Conservation (phyloP, 2,329 filamentous ascomycete species). For the Trichoderma hamatum region DNA sequence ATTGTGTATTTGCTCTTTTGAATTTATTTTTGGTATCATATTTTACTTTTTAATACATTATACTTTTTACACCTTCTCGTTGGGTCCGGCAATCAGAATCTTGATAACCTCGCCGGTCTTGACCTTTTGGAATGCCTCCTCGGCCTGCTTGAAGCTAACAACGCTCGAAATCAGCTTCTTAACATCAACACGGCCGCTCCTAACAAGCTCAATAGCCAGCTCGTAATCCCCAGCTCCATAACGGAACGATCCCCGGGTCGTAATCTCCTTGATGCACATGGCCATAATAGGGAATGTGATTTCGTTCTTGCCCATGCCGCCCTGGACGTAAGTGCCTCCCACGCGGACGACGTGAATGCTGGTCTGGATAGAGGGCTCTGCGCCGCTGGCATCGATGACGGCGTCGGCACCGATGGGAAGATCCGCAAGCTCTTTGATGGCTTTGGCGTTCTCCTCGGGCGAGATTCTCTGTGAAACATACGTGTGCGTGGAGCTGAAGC, state of each 20-base stretch:
- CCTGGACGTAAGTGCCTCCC: slow-evolving; percentile 80
- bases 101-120: slow-evolving; percentile 80
- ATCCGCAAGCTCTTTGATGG: slow-evolving; percentile 64
- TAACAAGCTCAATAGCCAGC: slow-evolving; percentile 77
- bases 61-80: slow-evolving; percentile 43
- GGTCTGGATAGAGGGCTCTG: slow-evolving; percentile 76
- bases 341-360: slow-evolving; percentile 69
- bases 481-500: slow-evolving; percentile 72
- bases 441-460: slow-evolving; percentile 73
- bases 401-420: slow-evolving; percentile 72
- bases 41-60: background rate
- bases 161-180: slow-evolving; percentile 79
- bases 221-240: slow-evolving; percentile 89
- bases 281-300: slow-evolving; percentile 92
- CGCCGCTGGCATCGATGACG: slow-evolving; percentile 79
- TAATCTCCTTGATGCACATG: slow-evolving; percentile 86
- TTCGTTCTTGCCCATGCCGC: slow-evolving; percentile 85
- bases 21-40: slow-evolving; percentile 7
- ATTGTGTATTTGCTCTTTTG: background rate
- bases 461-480: slow-evolving; percentile 65
- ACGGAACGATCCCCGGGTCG: slow-evolving; percentile 82
- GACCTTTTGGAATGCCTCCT: slow-evolving; percentile 84
- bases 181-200: slow-evolving; percentile 72
- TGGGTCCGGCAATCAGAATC: slow-evolving; percentile 67
- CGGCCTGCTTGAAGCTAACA: slow-evolving; percentile 79